phyloP scores from a whole-genome alignment of 2,329 filamentous ascomycete genomes.

The Fusarium subglutinans region DNA sequence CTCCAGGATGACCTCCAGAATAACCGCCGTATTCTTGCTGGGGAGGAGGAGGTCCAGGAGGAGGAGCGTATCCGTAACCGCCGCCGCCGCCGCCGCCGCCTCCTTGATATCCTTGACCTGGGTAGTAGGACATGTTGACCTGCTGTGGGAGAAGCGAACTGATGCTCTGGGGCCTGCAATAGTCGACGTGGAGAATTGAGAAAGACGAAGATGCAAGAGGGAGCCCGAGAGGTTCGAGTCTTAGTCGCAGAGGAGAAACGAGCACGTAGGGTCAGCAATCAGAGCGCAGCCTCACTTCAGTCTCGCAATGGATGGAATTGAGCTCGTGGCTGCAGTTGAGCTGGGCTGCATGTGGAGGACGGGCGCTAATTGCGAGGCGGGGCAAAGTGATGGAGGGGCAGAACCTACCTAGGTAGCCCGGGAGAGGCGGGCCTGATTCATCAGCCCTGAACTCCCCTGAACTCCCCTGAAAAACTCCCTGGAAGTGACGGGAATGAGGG shows the following conservation, averaged over 20 bases:
- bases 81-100: slow-evolving; percentile 50
- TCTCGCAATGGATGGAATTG: background rate
- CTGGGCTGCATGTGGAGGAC: background rate
- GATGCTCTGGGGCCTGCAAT: slow-evolving; percentile 1
- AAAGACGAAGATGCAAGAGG: slow-evolving; percentile 17
- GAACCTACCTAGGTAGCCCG: background rate
- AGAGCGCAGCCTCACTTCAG: slow-evolving; percentile 6
- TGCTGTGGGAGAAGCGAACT: slow-evolving; percentile 2
- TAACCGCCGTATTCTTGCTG: slow-evolving; percentile 34
- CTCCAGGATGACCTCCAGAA: slow-evolving; percentile 36
- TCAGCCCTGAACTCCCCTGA: slow-evolving; percentile 20
- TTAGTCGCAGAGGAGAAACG: slow-evolving; percentile 4
- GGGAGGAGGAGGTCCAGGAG: slow-evolving; percentile 40
- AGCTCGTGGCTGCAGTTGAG: background rate
- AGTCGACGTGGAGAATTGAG: background rate
- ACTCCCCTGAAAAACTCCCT: slow-evolving; percentile 16
- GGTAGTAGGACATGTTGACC: slow-evolving; percentile 51
- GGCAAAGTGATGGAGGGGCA: slow-evolving; percentile 20
- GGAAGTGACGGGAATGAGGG: background rate
- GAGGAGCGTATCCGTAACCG: slow-evolving; percentile 43
- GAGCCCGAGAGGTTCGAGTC: slow-evolving; percentile 10
- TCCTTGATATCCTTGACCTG: slow-evolving; percentile 54
- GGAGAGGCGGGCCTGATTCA: slow-evolving; percentile 12
- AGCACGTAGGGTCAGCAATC: slow-evolving; percentile 10
- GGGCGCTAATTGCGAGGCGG: slow-evolving; percentile 31